Evolutionary conservation across 441 rosid species (phyloP), one percentile per base, ranked within the genome.

Genomic region (Erodium texanum): DNA sequence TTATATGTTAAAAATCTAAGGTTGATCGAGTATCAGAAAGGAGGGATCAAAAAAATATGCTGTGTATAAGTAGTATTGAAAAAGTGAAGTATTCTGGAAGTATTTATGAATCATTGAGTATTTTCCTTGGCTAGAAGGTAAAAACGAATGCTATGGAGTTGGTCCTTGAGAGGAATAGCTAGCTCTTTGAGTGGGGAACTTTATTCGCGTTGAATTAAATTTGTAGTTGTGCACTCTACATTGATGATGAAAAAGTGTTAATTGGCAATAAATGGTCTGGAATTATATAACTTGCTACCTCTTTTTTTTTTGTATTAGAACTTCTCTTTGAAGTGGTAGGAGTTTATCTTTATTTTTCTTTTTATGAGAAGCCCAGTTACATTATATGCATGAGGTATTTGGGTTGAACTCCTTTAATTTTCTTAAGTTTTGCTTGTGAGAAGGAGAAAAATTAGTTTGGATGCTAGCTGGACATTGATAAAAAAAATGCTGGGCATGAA

Each of bases 1-100:
- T 58, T 58, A n/a, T n/a, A n/a, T n/a, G 62, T 58, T 27, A 20
- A 58, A 18, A 58, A 58, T 22, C 62, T 58, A 9, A 27, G 62
- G 23, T 54, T 19, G 61, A 58, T 58, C 15, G 22, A 20, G 62
- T 23, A 58, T 20, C 7, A 9, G 24, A 54, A n/a, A 5, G 27
- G 62, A 54, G 61, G 7, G 61, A 52, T 56, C 24, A 56, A 18
- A 56, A 56, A 56, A 56, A 56, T 19, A 20, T 56, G 62, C 8
- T 56, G 24, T 20, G 62, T 20, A 56, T 18, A 56, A 19, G 19
- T 19, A 19, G 62, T 8, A 20, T 56, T 19, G 24, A 19, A 20
- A 10, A 56, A 7, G 62, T n/a, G 6, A 20, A 19, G 0, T 56
- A 12, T 19, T 56, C 19, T 54, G 23, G 24, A 18, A 48, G 7